Evolutionary conservation across 495 filamentous ascomycete genomes (phyloP).

Genomic region (Podospora australis): DNA sequence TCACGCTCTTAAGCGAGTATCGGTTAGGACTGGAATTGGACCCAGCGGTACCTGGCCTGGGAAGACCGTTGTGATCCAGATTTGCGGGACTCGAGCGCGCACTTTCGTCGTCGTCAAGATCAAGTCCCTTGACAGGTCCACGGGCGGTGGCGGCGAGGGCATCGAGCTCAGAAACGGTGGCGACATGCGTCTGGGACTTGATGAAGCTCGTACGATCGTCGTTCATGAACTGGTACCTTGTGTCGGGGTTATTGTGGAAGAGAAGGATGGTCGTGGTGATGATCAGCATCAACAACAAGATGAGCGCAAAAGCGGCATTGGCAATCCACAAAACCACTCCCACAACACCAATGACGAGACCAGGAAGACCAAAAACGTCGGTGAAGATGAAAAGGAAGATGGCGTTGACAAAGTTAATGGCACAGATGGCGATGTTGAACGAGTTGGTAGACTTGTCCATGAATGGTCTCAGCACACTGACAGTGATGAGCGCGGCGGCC

Average conservation of each 20-base stretch:
- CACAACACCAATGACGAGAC: slow-evolving; percentile 84
- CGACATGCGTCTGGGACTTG: slow-evolving; percentile 90
- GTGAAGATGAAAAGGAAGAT: slow-evolving; percentile 82
- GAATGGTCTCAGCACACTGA: slow-evolving; percentile 81
- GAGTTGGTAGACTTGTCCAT: slow-evolving; percentile 99
- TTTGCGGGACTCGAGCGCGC: slow-evolving; percentile 39
- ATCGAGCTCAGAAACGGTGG: slow-evolving; percentile 72
- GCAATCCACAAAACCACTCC: slow-evolving; percentile 89
- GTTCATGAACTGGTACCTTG: slow-evolving; percentile 92
- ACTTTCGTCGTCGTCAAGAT: slow-evolving; percentile 77
- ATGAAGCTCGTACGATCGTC: slow-evolving; percentile 97
- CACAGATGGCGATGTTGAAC: slow-evolving; percentile 90
- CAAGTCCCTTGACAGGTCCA: slow-evolving; percentile 62
- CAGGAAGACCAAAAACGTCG: slow-evolving; percentile 77
- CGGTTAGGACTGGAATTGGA: slow-evolving; percentile 4
- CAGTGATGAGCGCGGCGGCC: slow-evolving; percentile 67
- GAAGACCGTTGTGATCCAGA: slow-evolving; percentile 28
- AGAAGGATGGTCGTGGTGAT: slow-evolving; percentile 77
- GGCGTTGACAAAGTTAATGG: slow-evolving; percentile 84
- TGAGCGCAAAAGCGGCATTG: slow-evolving; percentile 80
- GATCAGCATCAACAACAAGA: slow-evolving; percentile 83
- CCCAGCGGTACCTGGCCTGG: slow-evolving; percentile 10
- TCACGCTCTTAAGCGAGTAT: slow-evolving; percentile 8
- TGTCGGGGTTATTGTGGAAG: slow-evolving; percentile 91
- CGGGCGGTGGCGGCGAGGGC: slow-evolving; percentile 89